Evolutionary conservation across 2,329 filamentous ascomycete species (phyloP).

Genomic region (Trichoderma sp.): DNA sequence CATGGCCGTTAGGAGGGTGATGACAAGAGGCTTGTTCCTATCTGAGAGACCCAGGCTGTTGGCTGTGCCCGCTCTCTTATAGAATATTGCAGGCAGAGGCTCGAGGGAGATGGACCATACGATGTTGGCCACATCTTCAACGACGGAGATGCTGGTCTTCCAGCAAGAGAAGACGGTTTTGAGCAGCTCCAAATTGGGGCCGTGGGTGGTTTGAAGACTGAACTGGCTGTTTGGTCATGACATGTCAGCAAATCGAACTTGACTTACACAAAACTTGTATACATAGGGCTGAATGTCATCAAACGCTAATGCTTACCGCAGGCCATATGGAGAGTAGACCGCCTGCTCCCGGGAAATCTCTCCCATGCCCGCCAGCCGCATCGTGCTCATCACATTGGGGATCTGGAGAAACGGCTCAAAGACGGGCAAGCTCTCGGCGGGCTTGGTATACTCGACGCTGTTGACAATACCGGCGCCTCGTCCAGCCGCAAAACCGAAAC

Average conservation of each 20-base stretch:
- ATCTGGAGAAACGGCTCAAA: constrained; percentile 5
- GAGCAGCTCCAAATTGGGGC: background rate
- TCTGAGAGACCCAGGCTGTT: constrained; percentile 2
- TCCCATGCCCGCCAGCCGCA: constrained; percentile 9
- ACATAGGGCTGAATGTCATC: background rate
- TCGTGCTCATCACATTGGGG: constrained; percentile 9
- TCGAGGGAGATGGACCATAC: constrained; percentile 15
- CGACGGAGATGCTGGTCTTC: background rate
- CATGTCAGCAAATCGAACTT: background rate
- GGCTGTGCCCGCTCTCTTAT: background rate
- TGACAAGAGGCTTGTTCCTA: background rate
- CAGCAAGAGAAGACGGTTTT: background rate
- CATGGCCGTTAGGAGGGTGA: background rate
- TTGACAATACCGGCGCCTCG: constrained; percentile 9
- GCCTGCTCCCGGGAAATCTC: constrained; percentile 8
- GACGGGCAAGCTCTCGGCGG: constrained; percentile 7
- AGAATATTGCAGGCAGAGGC: background rate
- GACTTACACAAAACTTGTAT: background rate
- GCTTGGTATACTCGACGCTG: constrained; percentile 20
- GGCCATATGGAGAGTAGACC: background rate
- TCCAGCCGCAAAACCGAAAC: constrained; percentile 4
- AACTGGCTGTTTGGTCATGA: background rate
- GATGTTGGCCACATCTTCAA: constrained; percentile 10
- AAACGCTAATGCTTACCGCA: background rate
- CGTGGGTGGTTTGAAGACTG: background rate